Conservation (phyloP, 306 rosid species). For the Ormosia semicastrata region DNA sequence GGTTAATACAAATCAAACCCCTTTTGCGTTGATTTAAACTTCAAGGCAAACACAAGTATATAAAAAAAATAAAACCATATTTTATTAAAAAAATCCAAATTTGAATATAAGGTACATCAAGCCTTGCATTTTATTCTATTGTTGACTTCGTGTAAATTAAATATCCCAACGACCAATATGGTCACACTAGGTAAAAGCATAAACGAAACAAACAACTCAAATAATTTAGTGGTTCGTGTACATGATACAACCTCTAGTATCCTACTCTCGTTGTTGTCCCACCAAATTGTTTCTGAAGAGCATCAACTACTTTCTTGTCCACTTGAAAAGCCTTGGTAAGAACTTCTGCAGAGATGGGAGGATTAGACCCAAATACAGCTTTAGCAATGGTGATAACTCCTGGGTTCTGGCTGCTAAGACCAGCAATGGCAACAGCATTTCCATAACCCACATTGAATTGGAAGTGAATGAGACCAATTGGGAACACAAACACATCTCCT, state of each 20-base stretch:
- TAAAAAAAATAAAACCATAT: too few relatives aligned
- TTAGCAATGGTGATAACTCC: conserved; percentile 20
- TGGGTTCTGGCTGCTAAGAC: conserved; percentile 21
- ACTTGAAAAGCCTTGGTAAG: conserved; percentile 38
- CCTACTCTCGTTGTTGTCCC: neutral
- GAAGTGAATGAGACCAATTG: conserved; percentile 36
- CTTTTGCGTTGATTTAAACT: too few relatives aligned
- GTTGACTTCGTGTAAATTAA: neutral
- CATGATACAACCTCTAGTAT: neutral
- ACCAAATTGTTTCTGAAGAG: conserved; percentile 31
- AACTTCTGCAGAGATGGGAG: conserved; percentile 26
- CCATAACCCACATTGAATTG: conserved; percentile 25
- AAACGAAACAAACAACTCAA: neutral
- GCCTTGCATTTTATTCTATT: neutral
- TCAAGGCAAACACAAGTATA: too few relatives aligned
- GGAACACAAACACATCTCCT: conserved; percentile 27
- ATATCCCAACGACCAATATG: neutral
- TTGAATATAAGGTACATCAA: neutral
- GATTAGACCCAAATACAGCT: conserved; percentile 32
- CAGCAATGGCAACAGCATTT: conserved; percentile 25
- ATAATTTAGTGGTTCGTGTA: neutral
- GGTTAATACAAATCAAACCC: too few relatives aligned
- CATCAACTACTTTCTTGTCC: neutral
- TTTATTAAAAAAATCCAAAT: neutral
- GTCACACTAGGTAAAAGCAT: neutral